phyloP scores from a whole-genome alignment of 1,139 yeast species.

The Scheffersomyces segobiensis region DNA sequence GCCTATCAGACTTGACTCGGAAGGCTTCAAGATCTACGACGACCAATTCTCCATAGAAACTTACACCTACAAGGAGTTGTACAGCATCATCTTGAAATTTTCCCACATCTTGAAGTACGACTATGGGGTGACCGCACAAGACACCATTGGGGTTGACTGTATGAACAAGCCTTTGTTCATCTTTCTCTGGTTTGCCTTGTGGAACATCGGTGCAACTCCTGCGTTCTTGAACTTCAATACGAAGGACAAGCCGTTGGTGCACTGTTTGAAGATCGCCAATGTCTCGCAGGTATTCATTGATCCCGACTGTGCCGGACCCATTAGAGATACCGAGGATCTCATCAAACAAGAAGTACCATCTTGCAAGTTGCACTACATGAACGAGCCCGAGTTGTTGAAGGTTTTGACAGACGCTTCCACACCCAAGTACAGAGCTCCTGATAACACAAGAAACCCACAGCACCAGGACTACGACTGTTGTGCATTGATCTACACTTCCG shows the following conservation, averaged over 20 bases:
- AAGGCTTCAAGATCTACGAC: slow-evolving; percentile 46
- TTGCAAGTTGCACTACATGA: slow-evolving; percentile 52
- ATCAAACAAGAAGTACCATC: slow-evolving; percentile 44
- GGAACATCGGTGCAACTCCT: slow-evolving; percentile 92
- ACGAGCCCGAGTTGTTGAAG: slow-evolving; percentile 50
- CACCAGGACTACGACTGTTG: slow-evolving; percentile 65
- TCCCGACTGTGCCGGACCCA: slow-evolving; percentile 61
- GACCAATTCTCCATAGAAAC: slow-evolving; percentile 58
- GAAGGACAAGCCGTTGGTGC: slow-evolving; percentile 71
- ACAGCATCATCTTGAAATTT: slow-evolving; percentile 62
- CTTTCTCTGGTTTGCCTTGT: slow-evolving; percentile 78
- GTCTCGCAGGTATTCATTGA: slow-evolving; percentile 72
- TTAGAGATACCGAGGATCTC: slow-evolving; percentile 51
- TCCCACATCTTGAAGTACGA: slow-evolving; percentile 64
- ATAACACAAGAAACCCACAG: slow-evolving; percentile 54
- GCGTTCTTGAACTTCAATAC: slow-evolving; percentile 85
- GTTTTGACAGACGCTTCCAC: slow-evolving; percentile 47
- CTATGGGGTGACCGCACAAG: slow-evolving; percentile 64
- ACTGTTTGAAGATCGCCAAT: slow-evolving; percentile 74
- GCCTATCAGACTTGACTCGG: slow-evolving; percentile 23
- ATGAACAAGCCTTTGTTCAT: slow-evolving; percentile 84
- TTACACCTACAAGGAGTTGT: slow-evolving; percentile 69
- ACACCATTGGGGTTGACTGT: slow-evolving; percentile 74
- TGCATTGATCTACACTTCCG: slow-evolving; percentile 83
- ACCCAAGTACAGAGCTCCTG: slow-evolving; percentile 56